Conservation (phyloP, 805 yeast genomes). For the Cyberlindnera bimundalis region DNA sequence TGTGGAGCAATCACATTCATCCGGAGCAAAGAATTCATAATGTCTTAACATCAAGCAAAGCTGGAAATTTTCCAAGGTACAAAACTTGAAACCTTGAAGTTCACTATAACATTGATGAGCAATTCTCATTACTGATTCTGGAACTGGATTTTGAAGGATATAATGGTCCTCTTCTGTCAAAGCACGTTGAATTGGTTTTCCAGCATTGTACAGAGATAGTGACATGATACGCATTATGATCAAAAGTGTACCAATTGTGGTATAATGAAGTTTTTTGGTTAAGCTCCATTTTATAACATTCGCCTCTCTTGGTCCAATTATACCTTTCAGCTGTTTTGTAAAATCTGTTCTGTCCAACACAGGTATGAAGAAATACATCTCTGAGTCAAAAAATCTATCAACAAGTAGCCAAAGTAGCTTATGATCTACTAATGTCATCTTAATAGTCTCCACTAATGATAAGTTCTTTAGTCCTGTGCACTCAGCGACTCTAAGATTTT, state of each 20-base stretch:
- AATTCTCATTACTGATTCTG: constrained; percentile 10
- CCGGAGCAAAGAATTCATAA: constrained; percentile 22
- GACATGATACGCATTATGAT: constrained; percentile 25
- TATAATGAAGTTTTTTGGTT: constrained; percentile 19
- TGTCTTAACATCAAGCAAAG: constrained; percentile 17
- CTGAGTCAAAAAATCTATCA: constrained; percentile 26
- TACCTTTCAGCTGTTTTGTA: constrained; percentile 5
- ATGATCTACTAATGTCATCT: constrained; percentile 12
- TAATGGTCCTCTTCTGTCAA: constrained; percentile 16
- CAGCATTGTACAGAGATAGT: constrained; percentile 21
- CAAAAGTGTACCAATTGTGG: constrained; percentile 20
- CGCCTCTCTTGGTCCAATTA: constrained; percentile 20
- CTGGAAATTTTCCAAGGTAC: constrained; percentile 24
- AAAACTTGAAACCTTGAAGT: constrained; percentile 11
- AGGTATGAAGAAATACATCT: constrained; percentile 20
- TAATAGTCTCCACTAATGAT: constrained; percentile 6
- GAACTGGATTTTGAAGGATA: constrained; percentile 19
- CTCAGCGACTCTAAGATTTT: constrained; percentile 2
- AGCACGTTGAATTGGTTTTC: constrained; percentile 8
- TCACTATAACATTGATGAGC: constrained; percentile 17
- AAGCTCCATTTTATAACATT: constrained; percentile 10
- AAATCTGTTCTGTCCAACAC: constrained; percentile 22
- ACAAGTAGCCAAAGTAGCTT: constrained; percentile 26
- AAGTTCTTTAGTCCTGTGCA: background rate
- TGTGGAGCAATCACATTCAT: constrained; percentile 25